These are phyloP conservation scores for Cicer yamashitae DNA, from an alignment of 306 rosid species.

Conservation along the genomic window DNA sequence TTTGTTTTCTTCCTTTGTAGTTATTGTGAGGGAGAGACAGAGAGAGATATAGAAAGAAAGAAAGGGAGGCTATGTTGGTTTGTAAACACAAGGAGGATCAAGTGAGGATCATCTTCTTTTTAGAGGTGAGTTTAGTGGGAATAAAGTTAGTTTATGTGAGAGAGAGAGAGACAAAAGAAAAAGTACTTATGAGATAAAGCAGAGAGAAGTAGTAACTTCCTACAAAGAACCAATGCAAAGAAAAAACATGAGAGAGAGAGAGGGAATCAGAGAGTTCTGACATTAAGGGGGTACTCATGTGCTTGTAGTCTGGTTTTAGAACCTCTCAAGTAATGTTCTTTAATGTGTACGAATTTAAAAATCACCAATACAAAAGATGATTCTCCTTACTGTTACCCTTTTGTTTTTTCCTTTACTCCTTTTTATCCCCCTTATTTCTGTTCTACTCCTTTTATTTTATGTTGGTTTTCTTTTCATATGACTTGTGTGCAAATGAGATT, in stretches of 20 bases:
- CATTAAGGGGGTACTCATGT: slow-evolving; percentile 81
- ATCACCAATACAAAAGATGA: slow-evolving; percentile 70
- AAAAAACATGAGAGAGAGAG: slow-evolving; percentile 50
- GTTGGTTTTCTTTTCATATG: slow-evolving; percentile 42
- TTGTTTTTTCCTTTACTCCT: slow-evolving; percentile 45
- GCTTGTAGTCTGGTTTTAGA: slow-evolving; percentile 71
- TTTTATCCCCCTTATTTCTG: slow-evolving; percentile 39
- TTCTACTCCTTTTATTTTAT: slow-evolving; percentile 47
- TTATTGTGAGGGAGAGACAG: slow-evolving; percentile 51
- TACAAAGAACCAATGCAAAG: slow-evolving; percentile 75
- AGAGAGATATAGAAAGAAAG: slow-evolving; percentile 42
- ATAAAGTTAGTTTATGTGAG: slow-evolving; percentile 66
- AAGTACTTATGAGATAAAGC: slow-evolving; percentile 64
- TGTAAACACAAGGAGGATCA: slow-evolving; percentile 81
- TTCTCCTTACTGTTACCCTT: slow-evolving; percentile 70
- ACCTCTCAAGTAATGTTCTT: slow-evolving; percentile 51
- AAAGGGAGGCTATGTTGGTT: slow-evolving; percentile 60
- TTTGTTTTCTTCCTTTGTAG: slow-evolving; percentile 74
- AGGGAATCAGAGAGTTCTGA: slow-evolving; percentile 85
- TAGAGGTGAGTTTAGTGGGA: slow-evolving; percentile 82
- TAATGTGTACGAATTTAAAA: slow-evolving; percentile 72
- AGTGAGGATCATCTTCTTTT: slow-evolving; percentile 82
- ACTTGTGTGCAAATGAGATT: slow-evolving; percentile 43
- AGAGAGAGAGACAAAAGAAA: slow-evolving; percentile 53
- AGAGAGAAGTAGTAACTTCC: slow-evolving; percentile 84